These are phyloP conservation scores for Linnemannia exigua DNA, from an alignment of 192 early-diverging fungal species.

Conservation along the genomic window DNA sequence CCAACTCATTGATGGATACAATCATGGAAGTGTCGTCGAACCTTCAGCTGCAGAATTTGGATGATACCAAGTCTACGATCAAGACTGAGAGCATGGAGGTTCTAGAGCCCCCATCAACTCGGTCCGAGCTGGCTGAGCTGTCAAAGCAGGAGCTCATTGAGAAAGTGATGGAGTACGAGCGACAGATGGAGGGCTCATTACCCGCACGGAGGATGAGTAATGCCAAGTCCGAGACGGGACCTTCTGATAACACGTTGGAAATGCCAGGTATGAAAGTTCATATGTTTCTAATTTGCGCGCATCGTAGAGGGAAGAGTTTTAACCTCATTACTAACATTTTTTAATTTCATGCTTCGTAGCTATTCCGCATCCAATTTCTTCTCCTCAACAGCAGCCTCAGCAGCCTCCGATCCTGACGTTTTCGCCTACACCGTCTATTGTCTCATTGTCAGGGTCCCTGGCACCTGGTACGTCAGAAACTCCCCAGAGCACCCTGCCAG, in stretches of 20 bases:
- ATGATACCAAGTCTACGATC: constrained; percentile 15
- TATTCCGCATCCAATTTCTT: background rate
- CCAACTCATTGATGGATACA: constrained; percentile 44
- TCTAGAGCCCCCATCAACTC: constrained; percentile 30
- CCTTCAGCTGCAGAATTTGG: constrained; percentile 46
- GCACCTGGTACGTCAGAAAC: background rate
- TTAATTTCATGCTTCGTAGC: background rate
- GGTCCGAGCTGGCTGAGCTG: constrained; percentile 34
- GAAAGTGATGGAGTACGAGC: constrained; percentile 55
- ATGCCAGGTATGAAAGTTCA: constrained; percentile 7
- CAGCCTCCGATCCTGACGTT: constrained; percentile 28
- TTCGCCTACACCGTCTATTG: constrained; percentile 24
- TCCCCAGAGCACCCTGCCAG: background rate
- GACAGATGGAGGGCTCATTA: constrained; percentile 40
- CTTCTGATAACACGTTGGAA: background rate
- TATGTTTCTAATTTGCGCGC: background rate
- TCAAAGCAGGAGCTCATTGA: constrained; percentile 52
- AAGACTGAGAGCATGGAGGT: constrained; percentile 37
- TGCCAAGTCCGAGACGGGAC: constrained; percentile 13
- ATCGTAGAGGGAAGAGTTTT: background rate
- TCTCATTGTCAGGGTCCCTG: constrained; percentile 8
- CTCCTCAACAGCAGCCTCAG: constrained; percentile 27
- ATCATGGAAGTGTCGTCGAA: constrained; percentile 51
- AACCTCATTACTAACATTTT: background rate
- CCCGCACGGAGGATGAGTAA: constrained; percentile 28